Evolutionary conservation across 371 early-diverging fungal species (phyloP).

Genomic region (Polyrhizophydium stewartii): DNA sequence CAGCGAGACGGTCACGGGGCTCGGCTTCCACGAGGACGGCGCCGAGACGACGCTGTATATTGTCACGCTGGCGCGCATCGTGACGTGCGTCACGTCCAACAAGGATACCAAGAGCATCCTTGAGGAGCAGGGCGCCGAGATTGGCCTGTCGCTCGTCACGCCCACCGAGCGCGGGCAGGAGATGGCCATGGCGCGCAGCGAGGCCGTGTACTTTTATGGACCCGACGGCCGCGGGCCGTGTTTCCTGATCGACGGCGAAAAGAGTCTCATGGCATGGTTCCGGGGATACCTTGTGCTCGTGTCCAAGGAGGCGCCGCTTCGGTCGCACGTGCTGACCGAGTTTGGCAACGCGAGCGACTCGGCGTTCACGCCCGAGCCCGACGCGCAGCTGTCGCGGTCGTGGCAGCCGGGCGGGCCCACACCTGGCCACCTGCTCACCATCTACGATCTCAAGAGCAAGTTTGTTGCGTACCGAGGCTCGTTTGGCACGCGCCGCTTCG

Average conservation of each 20-base stretch:
- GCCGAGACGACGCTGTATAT: slow-evolving; percentile 66
- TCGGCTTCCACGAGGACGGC: slow-evolving; percentile 74
- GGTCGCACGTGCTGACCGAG: slow-evolving; percentile 12
- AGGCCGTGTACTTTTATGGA: slow-evolving; percentile 89
- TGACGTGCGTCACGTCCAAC: slow-evolving; percentile 58
- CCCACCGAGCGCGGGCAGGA: slow-evolving; percentile 58
- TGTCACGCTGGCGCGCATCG: slow-evolving; percentile 63
- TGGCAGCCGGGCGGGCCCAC: neutral
- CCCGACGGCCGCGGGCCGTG: slow-evolving; percentile 90
- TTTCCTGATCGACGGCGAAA: slow-evolving; percentile 79
- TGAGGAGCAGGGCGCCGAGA: slow-evolving; percentile 79
- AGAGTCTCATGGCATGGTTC: slow-evolving; percentile 71
- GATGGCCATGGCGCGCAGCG: slow-evolving; percentile 79
- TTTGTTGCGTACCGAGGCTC: slow-evolving; percentile 78
- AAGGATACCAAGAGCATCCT: slow-evolving; percentile 55
- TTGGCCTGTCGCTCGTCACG: slow-evolving; percentile 73
- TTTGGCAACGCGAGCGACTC: slow-evolving; percentile 5
- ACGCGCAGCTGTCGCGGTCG: neutral
- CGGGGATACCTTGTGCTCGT: slow-evolving; percentile 71
- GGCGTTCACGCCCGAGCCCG: neutral
- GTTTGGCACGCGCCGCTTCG: slow-evolving; percentile 35
- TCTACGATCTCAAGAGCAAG: slow-evolving; percentile 88
- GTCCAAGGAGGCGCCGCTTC: slow-evolving; percentile 54
- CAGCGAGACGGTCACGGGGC: slow-evolving; percentile 79
- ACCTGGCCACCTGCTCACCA: slow-evolving; percentile 54